Base-by-base conservation (phyloP, 2,329 filamentous ascomycete species). In the Colletotrichum sp. region DNA sequence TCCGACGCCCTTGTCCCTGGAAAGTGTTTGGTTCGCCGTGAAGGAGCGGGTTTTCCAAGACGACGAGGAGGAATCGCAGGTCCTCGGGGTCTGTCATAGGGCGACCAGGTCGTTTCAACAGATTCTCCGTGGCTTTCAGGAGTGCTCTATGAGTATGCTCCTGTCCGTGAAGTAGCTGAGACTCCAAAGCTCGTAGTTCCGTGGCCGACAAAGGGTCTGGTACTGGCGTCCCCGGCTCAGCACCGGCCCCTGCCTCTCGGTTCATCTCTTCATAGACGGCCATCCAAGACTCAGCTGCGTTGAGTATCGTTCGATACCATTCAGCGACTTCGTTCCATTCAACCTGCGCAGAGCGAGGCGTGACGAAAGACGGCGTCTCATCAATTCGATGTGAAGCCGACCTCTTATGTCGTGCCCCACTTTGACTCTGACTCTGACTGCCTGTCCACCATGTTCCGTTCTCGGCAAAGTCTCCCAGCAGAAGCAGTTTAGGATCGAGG, bases 381-480 rank as follows among this genome's bases (percentile, higher is more conserved):
- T 85, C 84, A 55, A 82, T 84, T 34, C 81, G 81, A 52, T 83
- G 79, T 74, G 84, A 82, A 76, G 81, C 71, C 79, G 79, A 81
- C 79, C 82, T 85, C 77, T 79, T 79, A 71, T 83, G 80, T 77
- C 80, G 64, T 69, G 80, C 69, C 49, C 65, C 36, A 30, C 57
- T 49, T 57, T 70, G 87, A 65, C 89, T 89, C 3, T 93, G 94
- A 63, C 93, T 93, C 94, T 72, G 87, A 65, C 89, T 89, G 3
- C 93, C 94, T 63, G 93, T 93, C 94, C 95, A 96, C 95, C 94
- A 96, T 9, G 90, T 91, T 4, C 94, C 95, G 81, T 97, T 97
- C 81, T 97, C 95, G 1, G 93, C 94, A 78, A 96, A 89, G 80
- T 96, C 92, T 4, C 94, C 95, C 3, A 96, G 83, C 8, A 96